A percentile compares a stretch with the other conserved stretches of the same genome.
Evolutionary conservation across 164 flowering plant genomes (phyloP).

Genomic region (grape (Vitis vinifera)): ASM3070453v1 NC_081816.1:15593501-15594000

Average conservation of each 20-base stretch:
- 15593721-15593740: constrained; percentile 60
- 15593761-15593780: too few relatives aligned
- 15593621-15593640: constrained; percentile 41
- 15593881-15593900: too few relatives aligned
- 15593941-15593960: too few relatives aligned
- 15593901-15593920: too few relatives aligned
- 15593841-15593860: too few relatives aligned
- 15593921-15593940: too few relatives aligned
- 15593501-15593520: constrained; percentile 51
- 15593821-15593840: too few relatives aligned
- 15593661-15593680: constrained; percentile 58
- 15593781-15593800: too few relatives aligned
- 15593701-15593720: constrained; percentile 25
- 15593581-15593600: constrained; percentile 88
- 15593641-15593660: constrained; percentile 46
- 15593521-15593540: constrained; percentile 71
- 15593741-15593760: constrained; percentile 41
- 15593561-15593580: constrained; percentile 80
- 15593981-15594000: too few relatives aligned
- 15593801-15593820: too few relatives aligned
- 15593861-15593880: too few relatives aligned
- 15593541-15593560: constrained; percentile 45
- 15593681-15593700: constrained; percentile 27
- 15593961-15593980: too few relatives aligned
- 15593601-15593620: constrained; percentile 71